These are phyloP conservation scores for Cucurbita moschata DNA, from an alignment of 306 rosid genomes.

Conservation along the genomic window DNA sequence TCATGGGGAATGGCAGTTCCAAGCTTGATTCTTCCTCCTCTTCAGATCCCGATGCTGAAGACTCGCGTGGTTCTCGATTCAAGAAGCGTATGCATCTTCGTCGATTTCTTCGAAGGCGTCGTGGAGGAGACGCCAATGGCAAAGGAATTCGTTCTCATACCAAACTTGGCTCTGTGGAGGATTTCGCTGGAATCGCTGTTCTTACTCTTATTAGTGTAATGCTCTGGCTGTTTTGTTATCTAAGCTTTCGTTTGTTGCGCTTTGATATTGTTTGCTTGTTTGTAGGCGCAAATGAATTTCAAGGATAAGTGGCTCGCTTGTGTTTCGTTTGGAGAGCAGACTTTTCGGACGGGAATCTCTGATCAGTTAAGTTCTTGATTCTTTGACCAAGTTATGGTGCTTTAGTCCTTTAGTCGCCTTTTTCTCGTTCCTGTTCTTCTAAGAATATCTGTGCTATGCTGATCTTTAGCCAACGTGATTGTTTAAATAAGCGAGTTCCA, in stretches of 20 bases:
- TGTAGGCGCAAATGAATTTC: slow-evolving; percentile 85
- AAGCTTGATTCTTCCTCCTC: slow-evolving; percentile 3
- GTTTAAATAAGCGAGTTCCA: background rate
- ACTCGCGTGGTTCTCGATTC: slow-evolving; percentile 36
- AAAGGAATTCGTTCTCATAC: slow-evolving; percentile 12
- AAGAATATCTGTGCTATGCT: background rate
- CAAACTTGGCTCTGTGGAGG: slow-evolving; percentile 26
- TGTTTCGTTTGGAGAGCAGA: slow-evolving; percentile 77
- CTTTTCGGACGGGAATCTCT: slow-evolving; percentile 66
- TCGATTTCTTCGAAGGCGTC: slow-evolving; percentile 12
- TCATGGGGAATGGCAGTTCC: slow-evolving; percentile 57
- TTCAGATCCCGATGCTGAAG: background rate
- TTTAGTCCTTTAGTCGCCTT: background rate
- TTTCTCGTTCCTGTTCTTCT: background rate
- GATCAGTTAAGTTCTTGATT: slow-evolving; percentile 27
- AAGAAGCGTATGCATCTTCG: slow-evolving; percentile 33
- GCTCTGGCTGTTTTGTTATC: background rate
- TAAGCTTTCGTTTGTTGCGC: background rate
- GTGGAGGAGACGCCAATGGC: background rate
- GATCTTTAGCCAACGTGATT: background rate
- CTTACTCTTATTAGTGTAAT: slow-evolving; percentile 47
- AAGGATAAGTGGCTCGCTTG: slow-evolving; percentile 94
- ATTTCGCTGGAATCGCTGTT: slow-evolving; percentile 75
- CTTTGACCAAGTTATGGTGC: background rate
- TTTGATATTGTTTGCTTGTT: background rate